A percentile compares a stretch with the other conserved stretches of the same genome.
These are phyloP conservation scores for Cercis canadensis DNA, from an alignment of 306 rosid species.

Conservation along the genomic window DNA sequence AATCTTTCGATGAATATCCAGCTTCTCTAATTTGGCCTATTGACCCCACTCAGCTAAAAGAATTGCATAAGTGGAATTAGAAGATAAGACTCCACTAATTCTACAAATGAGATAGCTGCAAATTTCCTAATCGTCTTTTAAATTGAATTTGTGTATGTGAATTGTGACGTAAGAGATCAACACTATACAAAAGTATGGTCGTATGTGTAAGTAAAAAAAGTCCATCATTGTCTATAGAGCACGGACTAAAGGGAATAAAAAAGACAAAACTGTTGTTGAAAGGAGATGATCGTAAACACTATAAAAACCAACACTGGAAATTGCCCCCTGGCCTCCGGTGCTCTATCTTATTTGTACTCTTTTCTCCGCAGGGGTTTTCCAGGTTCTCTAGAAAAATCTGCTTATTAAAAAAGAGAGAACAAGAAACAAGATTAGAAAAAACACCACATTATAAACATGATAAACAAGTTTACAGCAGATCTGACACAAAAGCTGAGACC, in stretches of 20 bases:
- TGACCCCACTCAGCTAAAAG: background rate
- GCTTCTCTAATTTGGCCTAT: background rate
- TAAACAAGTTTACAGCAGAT: too few species aligned
- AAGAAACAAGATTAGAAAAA: too few species aligned
- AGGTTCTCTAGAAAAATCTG: too few species aligned
- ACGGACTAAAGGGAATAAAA: background rate
- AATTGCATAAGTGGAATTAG: background rate
- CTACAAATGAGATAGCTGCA: background rate
- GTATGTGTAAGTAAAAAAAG: background rate
- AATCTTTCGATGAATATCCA: slow-evolving; percentile 1
- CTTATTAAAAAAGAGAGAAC: too few species aligned
- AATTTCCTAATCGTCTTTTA: background rate
- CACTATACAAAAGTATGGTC: slow-evolving; percentile 33
- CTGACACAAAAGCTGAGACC: too few species aligned
- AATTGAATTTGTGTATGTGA: slow-evolving; percentile 6
- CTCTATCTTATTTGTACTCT: too few species aligned
- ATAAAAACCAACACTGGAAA: too few species aligned
- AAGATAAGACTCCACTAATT: slow-evolving; percentile 2
- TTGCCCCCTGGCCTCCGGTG: too few species aligned
- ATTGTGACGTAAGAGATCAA: slow-evolving; percentile 26
- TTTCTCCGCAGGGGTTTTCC: too few species aligned
- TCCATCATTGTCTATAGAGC: slow-evolving; percentile 25
- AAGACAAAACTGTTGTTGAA: background rate
- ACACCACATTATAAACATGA: too few species aligned
- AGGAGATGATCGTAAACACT: background rate